These are phyloP conservation scores for Wolfiporia cocos DNA, from an alignment of 1,284 basidiomycete species.

Conservation along the genomic window DNA sequence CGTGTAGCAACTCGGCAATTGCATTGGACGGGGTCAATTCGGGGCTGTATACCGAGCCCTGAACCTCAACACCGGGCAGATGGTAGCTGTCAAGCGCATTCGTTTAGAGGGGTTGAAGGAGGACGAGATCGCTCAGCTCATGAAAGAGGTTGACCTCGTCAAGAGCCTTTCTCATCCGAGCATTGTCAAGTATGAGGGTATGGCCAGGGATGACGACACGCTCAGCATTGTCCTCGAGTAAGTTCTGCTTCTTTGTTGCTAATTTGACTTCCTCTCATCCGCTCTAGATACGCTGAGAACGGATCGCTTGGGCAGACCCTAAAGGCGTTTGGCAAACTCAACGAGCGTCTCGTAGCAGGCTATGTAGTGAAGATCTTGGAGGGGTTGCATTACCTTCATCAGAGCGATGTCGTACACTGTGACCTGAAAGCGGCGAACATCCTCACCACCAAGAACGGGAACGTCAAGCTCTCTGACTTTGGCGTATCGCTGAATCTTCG, in stretches of 20 bases:
- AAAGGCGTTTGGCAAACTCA: slow-evolving; percentile 87
- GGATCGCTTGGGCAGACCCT: slow-evolving; percentile 89
- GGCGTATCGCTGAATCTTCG: slow-evolving; percentile 98
- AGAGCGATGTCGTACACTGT: slow-evolving; percentile 78
- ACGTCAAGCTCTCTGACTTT: slow-evolving; percentile 98
- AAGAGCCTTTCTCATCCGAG: slow-evolving; percentile 87
- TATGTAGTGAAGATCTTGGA: slow-evolving; percentile 94
- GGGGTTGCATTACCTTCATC: slow-evolving; percentile 85
- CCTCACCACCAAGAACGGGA: slow-evolving; percentile 93
- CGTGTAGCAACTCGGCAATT: slow-evolving; percentile 86
- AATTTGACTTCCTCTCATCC: slow-evolving; percentile 11
- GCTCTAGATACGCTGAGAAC: slow-evolving; percentile 86
- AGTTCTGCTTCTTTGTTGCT: slow-evolving; percentile 27
- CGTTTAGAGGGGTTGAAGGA: slow-evolving; percentile 82
- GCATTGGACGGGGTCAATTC: slow-evolving; percentile 94
- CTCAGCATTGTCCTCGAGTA: slow-evolving; percentile 91
- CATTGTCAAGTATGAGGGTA: slow-evolving; percentile 95
- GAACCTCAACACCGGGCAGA: slow-evolving; percentile 88
- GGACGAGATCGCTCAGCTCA: slow-evolving; percentile 80
- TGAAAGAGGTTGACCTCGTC: slow-evolving; percentile 88
- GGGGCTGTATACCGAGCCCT: slow-evolving; percentile 92
- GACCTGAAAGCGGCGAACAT: slow-evolving; percentile 99
- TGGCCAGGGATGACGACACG: slow-evolving; percentile 83
- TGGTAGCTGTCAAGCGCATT: slow-evolving; percentile 94
- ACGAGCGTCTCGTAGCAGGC: slow-evolving; percentile 82